Base-by-base conservation (phyloP, 345 rosid genomes). In the Cochlearia excelsa region DNA sequence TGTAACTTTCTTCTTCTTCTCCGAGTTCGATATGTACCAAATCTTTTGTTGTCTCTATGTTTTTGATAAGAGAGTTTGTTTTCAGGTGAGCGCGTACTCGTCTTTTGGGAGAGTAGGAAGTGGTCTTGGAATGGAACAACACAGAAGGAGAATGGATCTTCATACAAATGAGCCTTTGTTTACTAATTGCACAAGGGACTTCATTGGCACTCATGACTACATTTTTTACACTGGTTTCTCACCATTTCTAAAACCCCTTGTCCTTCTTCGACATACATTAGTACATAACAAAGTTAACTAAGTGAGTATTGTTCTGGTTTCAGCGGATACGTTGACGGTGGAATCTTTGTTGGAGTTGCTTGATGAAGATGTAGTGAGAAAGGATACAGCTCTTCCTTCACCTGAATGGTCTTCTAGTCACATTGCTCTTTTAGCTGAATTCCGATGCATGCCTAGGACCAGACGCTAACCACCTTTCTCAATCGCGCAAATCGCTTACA, bases 351-450 rank as follows among this genome's bases (percentile, higher is more conserved):
- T 94, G 82, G 99, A 94, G 75, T 84, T 94, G 56, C 67, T 90
- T 81, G 97, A 90, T 74, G 99, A 93, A 80, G 99, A 93, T 51
- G 84, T 87, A 82, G 78, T 93, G 75, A 89, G 99, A 73, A 90
- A 90, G 75, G 97, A 90, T 66, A 90, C 99, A 39, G 99, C 95
- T 28, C 97, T 94, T 77, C 99, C 99, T 68, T 94, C 99, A 33
- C 96, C 99, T 3, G 97, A 94, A 70, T 94, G 99, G 99, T 90
- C 99, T 44, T 94, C 99, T 26, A 90, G 84, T 85, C 99, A 94
- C 76, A 78, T 85, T 61, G 99, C 99, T 29, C 95, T 94, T 28
- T 74, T 94, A 75, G 97, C 97, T 4, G 97, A 94, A 78, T 94
- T 94, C 72, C 95, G 96, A 57, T 87, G 95, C 88, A 78, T 78